These are phyloP conservation scores for Persicaria maculosa DNA, from an alignment of 148 eudicot genomes.

Conservation along the genomic window DNA sequence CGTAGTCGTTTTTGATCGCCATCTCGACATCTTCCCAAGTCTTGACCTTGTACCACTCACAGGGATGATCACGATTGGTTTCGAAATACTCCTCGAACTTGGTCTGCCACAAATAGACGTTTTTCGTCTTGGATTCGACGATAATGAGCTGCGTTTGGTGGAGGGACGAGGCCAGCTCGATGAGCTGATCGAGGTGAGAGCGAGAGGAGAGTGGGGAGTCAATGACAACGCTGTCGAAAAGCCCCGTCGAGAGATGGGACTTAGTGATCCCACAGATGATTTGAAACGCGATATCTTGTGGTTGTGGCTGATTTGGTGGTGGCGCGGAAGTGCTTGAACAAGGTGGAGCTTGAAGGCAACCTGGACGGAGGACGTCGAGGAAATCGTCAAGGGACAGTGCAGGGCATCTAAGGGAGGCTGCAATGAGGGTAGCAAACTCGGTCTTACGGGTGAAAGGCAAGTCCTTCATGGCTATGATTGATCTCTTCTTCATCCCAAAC, in stretches of 20 bases:
- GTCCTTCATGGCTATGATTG: slow-evolving; percentile 10
- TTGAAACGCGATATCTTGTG: slow-evolving; percentile 8
- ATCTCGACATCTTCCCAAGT: slow-evolving; percentile 4
- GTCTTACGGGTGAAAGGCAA: not conserved
- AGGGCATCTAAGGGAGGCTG: slow-evolving; percentile 9
- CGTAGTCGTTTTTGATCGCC: not conserved
- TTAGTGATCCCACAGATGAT: not conserved
- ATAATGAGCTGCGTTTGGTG: not conserved
- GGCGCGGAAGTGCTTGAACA: not conserved
- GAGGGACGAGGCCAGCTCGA: not conserved
- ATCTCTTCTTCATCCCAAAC: slow-evolving; percentile 1
- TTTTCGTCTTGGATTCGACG: not conserved
- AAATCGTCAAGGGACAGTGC: not conserved
- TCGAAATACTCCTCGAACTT: not conserved
- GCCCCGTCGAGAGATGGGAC: not conserved
- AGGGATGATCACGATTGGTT: not conserved
- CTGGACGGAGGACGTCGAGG: slow-evolving; percentile 3
- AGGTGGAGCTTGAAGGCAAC: not conserved
- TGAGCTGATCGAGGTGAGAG: slow-evolving; percentile 10
- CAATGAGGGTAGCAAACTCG: slow-evolving; percentile 6
- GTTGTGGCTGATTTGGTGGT: not conserved
- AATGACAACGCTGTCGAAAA: not conserved
- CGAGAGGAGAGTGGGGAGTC: slow-evolving; percentile 6
- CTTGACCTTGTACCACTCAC: not conserved
- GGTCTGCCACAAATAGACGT: not conserved